Conservation (phyloP, 164 flowering plant genomes). For the Tetracentron sinense region DNA sequence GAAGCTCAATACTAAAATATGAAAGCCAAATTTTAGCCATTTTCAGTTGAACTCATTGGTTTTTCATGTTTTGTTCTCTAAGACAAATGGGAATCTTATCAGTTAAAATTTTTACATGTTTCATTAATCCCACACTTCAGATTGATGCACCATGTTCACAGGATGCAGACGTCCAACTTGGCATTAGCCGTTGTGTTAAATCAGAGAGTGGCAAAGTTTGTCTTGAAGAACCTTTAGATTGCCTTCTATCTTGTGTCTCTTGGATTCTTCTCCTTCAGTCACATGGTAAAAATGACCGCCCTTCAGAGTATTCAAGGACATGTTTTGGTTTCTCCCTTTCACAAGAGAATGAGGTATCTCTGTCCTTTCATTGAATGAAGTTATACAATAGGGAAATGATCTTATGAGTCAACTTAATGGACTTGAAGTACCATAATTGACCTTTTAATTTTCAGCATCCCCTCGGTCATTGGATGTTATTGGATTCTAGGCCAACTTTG, state of each 20-base stretch:
- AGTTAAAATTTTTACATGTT: neutral
- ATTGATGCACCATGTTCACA: conserved; percentile 19
- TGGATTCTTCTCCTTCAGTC: conserved; percentile 77
- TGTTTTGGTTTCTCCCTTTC: conserved; percentile 85
- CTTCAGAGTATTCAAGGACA: conserved; percentile 49
- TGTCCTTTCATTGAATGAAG: conserved; percentile 4
- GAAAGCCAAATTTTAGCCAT: neutral
- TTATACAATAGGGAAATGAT: neutral
- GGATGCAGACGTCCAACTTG: conserved; percentile 49
- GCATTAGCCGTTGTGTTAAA: conserved; percentile 48
- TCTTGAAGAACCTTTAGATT: conserved; percentile 74
- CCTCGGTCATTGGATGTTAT: too few species aligned
- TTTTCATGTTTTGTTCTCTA: too few species aligned
- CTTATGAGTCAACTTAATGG: too few species aligned
- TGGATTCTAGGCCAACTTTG: too few species aligned
- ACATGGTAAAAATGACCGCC: conserved; percentile 36
- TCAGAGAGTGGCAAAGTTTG: conserved; percentile 47
- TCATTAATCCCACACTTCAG: neutral
- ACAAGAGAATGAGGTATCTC: conserved; percentile 80
- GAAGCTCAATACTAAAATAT: neutral
- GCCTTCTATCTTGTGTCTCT: conserved; percentile 68
- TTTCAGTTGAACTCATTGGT: neutral
- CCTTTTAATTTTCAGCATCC: too few species aligned
- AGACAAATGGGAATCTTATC: too few species aligned
- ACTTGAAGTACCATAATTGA: too few species aligned